Percentiles rank a stretch among this genome's conserved stretches.
These are phyloP conservation scores for Fusarium secorum DNA, from an alignment of 2,329 filamentous ascomycete genomes.

Conservation along the genomic window DNA sequence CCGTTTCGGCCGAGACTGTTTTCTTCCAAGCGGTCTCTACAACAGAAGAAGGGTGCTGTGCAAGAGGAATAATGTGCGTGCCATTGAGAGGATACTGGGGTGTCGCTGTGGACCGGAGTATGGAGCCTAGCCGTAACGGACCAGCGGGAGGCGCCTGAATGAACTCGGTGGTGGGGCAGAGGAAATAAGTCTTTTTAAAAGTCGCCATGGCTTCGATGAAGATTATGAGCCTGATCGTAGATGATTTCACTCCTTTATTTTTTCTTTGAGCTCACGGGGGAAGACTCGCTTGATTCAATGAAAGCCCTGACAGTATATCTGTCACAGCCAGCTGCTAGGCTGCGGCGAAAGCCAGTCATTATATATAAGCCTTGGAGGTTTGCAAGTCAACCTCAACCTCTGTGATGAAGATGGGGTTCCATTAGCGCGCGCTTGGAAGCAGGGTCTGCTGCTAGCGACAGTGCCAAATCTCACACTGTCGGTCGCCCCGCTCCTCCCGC, in stretches of 20 bases:
- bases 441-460: not conserved
- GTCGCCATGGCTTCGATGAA: not conserved
- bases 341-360: not conserved
- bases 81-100: not conserved
- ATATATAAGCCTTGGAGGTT: not conserved
- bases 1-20: not conserved
- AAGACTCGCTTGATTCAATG: not conserved
- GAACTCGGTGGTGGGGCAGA: not conserved
- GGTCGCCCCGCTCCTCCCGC: not conserved
- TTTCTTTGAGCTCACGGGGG: not conserved
- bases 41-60: not conserved
- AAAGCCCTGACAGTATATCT: no score
- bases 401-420: not conserved
- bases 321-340: no score
- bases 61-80: not conserved
- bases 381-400: not conserved
- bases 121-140: not conserved
- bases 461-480: not conserved
- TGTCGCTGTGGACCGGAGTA: not conserved
- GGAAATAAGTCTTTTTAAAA: not conserved
- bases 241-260: not conserved
- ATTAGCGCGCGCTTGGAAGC: not conserved
- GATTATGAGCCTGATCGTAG: not conserved
- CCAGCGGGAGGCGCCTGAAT: not conserved
- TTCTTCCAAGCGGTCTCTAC: not conserved